Conservation (phyloP, 2,329 filamentous ascomycete species). For the Endoconidiophora laricicola region DNA sequence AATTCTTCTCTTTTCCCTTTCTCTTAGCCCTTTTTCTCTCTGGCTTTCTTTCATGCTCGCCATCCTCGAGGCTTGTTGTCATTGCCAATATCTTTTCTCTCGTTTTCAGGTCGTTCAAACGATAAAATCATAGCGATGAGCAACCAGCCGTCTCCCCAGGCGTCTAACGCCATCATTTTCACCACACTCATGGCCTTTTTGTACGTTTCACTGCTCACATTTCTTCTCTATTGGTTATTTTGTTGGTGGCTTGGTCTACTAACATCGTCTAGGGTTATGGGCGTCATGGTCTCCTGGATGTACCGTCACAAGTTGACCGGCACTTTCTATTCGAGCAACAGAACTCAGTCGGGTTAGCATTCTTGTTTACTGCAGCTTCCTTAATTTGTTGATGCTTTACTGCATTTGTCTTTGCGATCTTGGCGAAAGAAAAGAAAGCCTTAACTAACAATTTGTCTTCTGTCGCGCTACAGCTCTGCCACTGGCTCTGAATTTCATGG, state of each 20-base stretch:
- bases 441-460: slow-evolving; percentile 1
- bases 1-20: neutral
- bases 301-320: slow-evolving; percentile 48
- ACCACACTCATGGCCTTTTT: slow-evolving; percentile 62
- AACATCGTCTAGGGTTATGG: slow-evolving; percentile 36
- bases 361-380: neutral
- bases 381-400: slow-evolving; percentile 8
- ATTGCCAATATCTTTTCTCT: slow-evolving; percentile 5
- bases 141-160: slow-evolving; percentile 47
- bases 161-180: slow-evolving; percentile 73
- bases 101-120: neutral
- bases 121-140: slow-evolving; percentile 26
- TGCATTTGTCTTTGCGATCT: slow-evolving; percentile 11
- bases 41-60: neutral
- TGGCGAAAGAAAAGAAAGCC: neutral
- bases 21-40: neutral
- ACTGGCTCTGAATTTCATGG: slow-evolving; percentile 76
- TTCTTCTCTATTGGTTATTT: neutral
- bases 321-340: slow-evolving; percentile 59
- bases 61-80: neutral
- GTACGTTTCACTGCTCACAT: slow-evolving; percentile 27
- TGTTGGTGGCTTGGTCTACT: neutral
- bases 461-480: slow-evolving; percentile 43
- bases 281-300: slow-evolving; percentile 40
- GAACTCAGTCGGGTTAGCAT: slow-evolving; percentile 66